Evolutionary conservation across 1,139 yeast genomes (phyloP), one percentile per base, ranked within the genome.

Genomic region (Pichia sp.): DNA sequence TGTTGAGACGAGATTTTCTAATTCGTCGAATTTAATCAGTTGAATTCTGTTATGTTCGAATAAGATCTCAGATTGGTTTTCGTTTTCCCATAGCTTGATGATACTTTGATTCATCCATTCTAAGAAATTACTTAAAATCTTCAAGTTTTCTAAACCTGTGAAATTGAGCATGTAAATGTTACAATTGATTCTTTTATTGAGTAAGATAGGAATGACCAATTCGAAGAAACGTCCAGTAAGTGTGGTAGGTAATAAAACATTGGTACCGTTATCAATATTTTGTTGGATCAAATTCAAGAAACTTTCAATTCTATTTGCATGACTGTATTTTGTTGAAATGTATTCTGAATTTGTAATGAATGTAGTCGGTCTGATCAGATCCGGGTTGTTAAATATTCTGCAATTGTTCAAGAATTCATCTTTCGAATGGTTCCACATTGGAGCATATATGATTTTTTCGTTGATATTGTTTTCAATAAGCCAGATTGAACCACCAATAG

Each of bases 401-500:
- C 97, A 93, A 48, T 87, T 79, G 57, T 85, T 86, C 48, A 93
- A 69, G 58, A 90, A 91, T 0, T 88, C 77, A 59, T 93, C 98
- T 53, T 82, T 81, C 1, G 97, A 84, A 64, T 93, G 99, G 63
- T 91, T 91, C 98, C 99, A 93, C 41, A 88, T 83, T 4, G 95
- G 93, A 0, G 97, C 96, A 65, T 90, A 89, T 3, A 93, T 72
- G 17, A 90, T 71, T 53, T 84, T 85, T 24, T 53, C 52, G 55
- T 93, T 97, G 22, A 84, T 77, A 55, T 85, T 82, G 54, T 82
- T 82, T 46, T 79, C 76, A 21, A 91, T 68, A 39, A 85, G 70
- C 98, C 98, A 93, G 47, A 85, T 77, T 0, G 89, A 82, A 9
- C 99, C 98, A 49, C 99, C 99, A 34, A 94, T 73, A 0, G 96